Conservation (phyloP, 148 eudicot genomes). For the Rhododendron kiyosumense region DNA sequence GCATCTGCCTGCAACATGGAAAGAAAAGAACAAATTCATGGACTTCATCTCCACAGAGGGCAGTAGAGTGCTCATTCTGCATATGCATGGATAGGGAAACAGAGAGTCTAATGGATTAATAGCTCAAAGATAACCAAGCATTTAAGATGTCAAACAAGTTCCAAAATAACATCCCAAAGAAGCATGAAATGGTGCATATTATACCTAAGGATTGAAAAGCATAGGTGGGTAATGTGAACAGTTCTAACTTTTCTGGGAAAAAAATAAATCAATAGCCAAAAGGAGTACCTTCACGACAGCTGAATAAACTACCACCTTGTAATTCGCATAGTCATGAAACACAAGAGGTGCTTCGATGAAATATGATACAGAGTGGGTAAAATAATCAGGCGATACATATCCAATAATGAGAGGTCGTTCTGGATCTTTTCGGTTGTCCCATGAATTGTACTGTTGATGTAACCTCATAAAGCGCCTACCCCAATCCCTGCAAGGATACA, state of each 20-base stretch:
- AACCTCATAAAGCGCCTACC: conserved; percentile 86
- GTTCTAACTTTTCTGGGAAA: background rate
- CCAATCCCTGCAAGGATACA: conserved; percentile 79
- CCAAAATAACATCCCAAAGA: background rate
- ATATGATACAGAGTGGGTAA: conserved; percentile 98
- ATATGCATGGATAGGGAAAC: background rate
- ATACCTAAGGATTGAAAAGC: background rate
- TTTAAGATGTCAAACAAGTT: background rate
- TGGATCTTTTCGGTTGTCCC: conserved; percentile 89
- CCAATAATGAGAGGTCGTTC: conserved; percentile 82
- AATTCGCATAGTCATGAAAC: conserved; percentile 70
- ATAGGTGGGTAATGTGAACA: background rate
- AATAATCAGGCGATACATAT: conserved; percentile 98
- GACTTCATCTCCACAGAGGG: conserved; percentile 7
- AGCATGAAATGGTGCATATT: background rate
- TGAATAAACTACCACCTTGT: conserved; percentile 88
- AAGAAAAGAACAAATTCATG: conserved; percentile 14
- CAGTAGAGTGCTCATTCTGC: background rate
- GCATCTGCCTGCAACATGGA: conserved; percentile 80
- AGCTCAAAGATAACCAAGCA: background rate
- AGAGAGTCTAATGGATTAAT: background rate
- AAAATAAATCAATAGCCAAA: background rate
- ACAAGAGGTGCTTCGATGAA: conserved; percentile 90
- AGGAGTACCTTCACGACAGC: conserved; percentile 87
- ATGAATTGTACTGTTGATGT: conserved; percentile 76